Evolutionary conservation across 192 early-diverging fungal genomes (phyloP).

Genomic region (Gigaspora rosea): DNA sequence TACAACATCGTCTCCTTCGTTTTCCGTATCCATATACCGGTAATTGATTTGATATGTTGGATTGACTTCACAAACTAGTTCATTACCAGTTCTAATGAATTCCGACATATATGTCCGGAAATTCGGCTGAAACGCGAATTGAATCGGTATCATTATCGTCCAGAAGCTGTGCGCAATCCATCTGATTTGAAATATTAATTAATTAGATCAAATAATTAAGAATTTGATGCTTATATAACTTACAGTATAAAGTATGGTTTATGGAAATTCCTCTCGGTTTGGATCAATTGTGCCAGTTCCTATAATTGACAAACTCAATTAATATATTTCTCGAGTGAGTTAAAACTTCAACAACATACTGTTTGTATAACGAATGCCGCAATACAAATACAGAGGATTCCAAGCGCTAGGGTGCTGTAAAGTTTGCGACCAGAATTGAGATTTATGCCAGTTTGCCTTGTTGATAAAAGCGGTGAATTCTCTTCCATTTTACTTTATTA

Average conservation of each 20-base stretch:
- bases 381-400: slow-evolving; percentile 19
- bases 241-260: slow-evolving; percentile 70
- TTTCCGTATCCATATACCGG: not conserved
- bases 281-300: slow-evolving; percentile 62
- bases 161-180: slow-evolving; percentile 48
- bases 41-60: not conserved
- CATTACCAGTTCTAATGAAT: slow-evolving; percentile 25
- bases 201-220: not conserved
- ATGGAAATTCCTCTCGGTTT: slow-evolving; percentile 51
- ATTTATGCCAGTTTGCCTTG: not conserved
- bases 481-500: too few relatives aligned
- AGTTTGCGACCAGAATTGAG: not conserved
- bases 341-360: not conserved
- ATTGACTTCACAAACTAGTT: not conserved
- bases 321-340: not conserved
- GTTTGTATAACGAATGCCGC: slow-evolving; percentile 26
- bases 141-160: slow-evolving; percentile 43
- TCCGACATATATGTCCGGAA: not conserved
- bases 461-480: too few relatives aligned
- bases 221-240: slow-evolving; percentile 35
- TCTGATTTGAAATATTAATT: slow-evolving; percentile 22
- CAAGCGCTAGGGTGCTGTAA: not conserved
- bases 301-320: slow-evolving; percentile 24
- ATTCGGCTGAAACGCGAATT: slow-evolving; percentile 30
- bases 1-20: not conserved